phyloP scores from a whole-genome alignment of 257 asterid species.

The Fraxinus anomala region DNA sequence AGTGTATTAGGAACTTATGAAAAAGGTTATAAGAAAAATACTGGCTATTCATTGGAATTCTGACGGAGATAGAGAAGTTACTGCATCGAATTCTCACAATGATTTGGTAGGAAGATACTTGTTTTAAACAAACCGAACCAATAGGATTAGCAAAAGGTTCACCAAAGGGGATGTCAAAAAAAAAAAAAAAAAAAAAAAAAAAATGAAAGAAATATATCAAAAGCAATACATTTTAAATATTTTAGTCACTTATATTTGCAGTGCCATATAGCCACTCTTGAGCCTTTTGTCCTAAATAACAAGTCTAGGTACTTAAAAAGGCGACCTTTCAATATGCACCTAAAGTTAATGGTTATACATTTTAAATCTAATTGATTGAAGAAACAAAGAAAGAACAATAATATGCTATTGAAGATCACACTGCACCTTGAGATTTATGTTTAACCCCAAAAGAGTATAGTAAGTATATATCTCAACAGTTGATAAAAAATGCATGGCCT shows the following conservation, averaged over 20 bases:
- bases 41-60: not conserved
- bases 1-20: not conserved
- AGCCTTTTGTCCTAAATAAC: not conserved
- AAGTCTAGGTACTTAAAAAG: not conserved
- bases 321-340: not conserved
- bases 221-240: not conserved
- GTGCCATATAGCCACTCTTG: not conserved
- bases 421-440: not conserved
- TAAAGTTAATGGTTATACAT: not conserved
- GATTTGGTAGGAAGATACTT: not conserved
- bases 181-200: not conserved
- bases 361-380: not conserved
- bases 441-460: not conserved
- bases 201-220: not conserved
- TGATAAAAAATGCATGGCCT: not conserved
- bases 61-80: too few relatives aligned
- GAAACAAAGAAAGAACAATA: not conserved
- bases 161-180: not conserved
- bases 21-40: not conserved
- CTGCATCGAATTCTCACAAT: not conserved
- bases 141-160: not conserved
- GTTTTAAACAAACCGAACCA: not conserved
- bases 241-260: not conserved
- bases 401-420: not conserved
- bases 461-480: not conserved